These are phyloP conservation scores for Tuber aestivum DNA, from an alignment of 495 filamentous ascomycete genomes.

Conservation along the genomic window DNA sequence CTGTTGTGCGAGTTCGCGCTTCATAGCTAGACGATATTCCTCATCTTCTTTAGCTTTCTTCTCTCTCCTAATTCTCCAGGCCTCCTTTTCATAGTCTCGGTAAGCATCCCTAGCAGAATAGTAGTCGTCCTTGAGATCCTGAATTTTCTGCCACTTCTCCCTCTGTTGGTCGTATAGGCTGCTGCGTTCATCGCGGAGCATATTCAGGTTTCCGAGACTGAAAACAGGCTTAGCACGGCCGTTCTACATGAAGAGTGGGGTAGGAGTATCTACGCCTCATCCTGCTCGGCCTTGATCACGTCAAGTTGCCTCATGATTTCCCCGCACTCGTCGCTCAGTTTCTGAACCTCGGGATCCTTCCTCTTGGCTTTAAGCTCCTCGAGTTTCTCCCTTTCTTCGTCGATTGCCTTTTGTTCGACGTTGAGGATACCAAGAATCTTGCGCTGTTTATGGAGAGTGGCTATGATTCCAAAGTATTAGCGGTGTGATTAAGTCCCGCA, in stretches of 20 bases:
- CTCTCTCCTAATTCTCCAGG: conserved; percentile 60
- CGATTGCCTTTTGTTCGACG: conserved; percentile 73
- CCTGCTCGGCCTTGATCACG: conserved; percentile 79
- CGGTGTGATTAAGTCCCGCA: background rate
- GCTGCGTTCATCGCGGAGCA: conserved; percentile 81
- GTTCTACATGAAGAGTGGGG: background rate
- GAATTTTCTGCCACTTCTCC: conserved; percentile 70
- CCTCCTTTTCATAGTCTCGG: conserved; percentile 69
- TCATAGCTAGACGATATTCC: conserved; percentile 62
- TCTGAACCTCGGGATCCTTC: conserved; percentile 88
- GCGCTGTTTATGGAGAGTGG: conserved; percentile 67
- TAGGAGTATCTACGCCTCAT: conserved; percentile 44
- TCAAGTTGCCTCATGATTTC: conserved; percentile 80
- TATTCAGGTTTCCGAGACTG: conserved; percentile 69
- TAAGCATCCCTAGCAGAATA: conserved; percentile 69
- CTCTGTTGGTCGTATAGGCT: conserved; percentile 76
- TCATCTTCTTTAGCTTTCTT: conserved; percentile 74
- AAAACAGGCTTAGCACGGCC: conserved; percentile 7
- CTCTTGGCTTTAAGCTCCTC: conserved; percentile 75
- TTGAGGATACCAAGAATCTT: conserved; percentile 84
- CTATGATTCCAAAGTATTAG: conserved; percentile 17
- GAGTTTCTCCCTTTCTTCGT: conserved; percentile 75
- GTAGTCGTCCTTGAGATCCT: conserved; percentile 79
- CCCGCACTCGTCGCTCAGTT: conserved; percentile 74
- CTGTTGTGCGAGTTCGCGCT: conserved; percentile 73